Evolutionary conservation across 116 monocot genomes (phyloP).

Genomic region (Dioscorea cayenensis): DNA sequence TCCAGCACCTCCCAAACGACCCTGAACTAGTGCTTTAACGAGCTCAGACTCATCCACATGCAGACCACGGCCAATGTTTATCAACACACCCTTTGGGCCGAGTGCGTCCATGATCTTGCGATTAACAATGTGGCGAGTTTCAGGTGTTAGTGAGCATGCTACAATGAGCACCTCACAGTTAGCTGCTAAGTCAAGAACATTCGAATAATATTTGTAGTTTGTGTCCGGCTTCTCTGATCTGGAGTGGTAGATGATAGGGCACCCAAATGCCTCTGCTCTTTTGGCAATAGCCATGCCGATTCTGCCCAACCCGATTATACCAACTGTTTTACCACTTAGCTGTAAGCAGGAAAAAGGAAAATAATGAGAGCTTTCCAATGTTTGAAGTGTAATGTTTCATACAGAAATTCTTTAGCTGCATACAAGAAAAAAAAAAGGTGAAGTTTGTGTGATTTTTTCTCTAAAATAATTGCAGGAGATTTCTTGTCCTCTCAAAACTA

Average conservation of each 20-base stretch:
- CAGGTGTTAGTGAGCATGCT: slow-evolving; percentile 52
- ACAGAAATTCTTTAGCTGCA: not conserved
- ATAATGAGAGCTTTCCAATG: not conserved
- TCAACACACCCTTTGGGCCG: slow-evolving; percentile 62
- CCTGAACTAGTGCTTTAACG: slow-evolving; percentile 57
- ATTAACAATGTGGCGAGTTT: slow-evolving; percentile 62
- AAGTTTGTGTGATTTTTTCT: not conserved
- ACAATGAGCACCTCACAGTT: slow-evolving; percentile 64
- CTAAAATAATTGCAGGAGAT: too few species aligned
- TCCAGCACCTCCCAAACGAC: slow-evolving; percentile 70
- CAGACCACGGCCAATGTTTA: slow-evolving; percentile 66
- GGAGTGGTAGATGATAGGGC: slow-evolving; percentile 72
- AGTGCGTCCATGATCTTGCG: slow-evolving; percentile 63
- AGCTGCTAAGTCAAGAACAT: slow-evolving; percentile 40
- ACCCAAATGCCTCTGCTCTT: slow-evolving; percentile 72
- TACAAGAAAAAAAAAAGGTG: not conserved
- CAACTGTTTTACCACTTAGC: slow-evolving; percentile 86
- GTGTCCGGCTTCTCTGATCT: slow-evolving; percentile 58
- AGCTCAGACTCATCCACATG: slow-evolving; percentile 78
- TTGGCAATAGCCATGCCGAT: slow-evolving; percentile 76
- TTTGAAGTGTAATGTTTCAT: not conserved
- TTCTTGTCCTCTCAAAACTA: too few species aligned
- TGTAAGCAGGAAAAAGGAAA: slow-evolving; percentile 23
- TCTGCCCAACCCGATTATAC: slow-evolving; percentile 72
- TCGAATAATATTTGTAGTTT: slow-evolving; percentile 58